Evolutionary conservation across 352 stramenopile genomes (phyloP), one percentile per base, ranked within the genome.

Genomic region (Pythium sp.): DNA sequence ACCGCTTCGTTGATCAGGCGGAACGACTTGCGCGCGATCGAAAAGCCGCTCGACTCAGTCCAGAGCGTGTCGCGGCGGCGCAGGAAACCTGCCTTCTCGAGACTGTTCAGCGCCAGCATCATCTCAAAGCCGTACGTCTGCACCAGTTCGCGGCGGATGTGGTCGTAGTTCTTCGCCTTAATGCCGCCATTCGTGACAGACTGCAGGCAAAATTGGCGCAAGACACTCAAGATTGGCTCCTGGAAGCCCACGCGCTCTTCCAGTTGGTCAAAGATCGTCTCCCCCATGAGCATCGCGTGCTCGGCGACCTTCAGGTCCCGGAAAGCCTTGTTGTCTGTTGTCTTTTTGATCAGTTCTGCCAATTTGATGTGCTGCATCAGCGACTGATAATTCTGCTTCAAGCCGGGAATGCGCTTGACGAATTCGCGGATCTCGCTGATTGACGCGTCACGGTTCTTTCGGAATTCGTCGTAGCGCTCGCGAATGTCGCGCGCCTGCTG

Each of bases 341-440:
- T 96, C 61, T 94, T 92, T 72, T 99, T 99, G 58, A 99, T 88
- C 1, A 98, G 68, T 78, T 99, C 96, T 5, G 97, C 96, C 61
- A 99, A 76, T 71, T 99, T 96, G 70, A 99, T 99, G 77, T 99
- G 97, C 78, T 98, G 96, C 68, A 98, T 96, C 15, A 99, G 77
- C n/a, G 84, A 97, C 77, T 97, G 91, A 73, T 98, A 97, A 70
- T 97, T 97, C 58, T 97, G 86, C 57, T 96, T 97, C 20, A 97
- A 77, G 12, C 91, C 91, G 0, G 96, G 96, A 69, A 99, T 99
- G 71, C 97, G 93, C 82, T 99, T 99, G 57, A 99, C 97, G 69
- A 99, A 99, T 72, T 98, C 95, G 70, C 98, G 96, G 63, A 99
- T 99, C 80, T 99, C 96, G 14, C 88, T 96, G 72, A 99, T 96